Evolutionary conservation across 108 stramenopile species (phyloP).

Genomic region (Chaetoceros tenuissimus): DNA sequence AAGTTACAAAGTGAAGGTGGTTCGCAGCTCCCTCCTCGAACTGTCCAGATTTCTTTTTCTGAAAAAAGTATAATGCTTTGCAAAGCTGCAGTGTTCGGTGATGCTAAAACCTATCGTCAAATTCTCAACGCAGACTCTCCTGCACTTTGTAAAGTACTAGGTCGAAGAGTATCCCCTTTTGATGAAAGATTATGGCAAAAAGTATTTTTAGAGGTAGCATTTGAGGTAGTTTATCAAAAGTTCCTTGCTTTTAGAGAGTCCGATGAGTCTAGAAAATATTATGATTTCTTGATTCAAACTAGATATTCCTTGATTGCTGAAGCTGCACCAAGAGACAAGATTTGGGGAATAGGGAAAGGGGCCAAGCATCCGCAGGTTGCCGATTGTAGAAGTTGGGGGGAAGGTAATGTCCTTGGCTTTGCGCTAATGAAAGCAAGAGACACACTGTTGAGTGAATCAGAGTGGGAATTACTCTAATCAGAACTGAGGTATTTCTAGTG

Average conservation of each 20-base stretch:
- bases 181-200: constrained; percentile 2
- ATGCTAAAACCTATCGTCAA: background rate
- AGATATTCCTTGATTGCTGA: background rate
- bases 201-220: background rate
- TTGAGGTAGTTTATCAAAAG: constrained; percentile 1
- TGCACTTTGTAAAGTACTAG: background rate
- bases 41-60: too few species aligned
- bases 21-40: too few species aligned
- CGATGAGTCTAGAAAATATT: too few species aligned
- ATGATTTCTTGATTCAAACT: background rate
- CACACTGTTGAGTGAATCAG: too few species aligned
- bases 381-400: too few species aligned
- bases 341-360: constrained; percentile 9
- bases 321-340: constrained; percentile 2
- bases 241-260: background rate
- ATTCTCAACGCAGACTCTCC: background rate
- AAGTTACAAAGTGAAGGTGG: too few species aligned
- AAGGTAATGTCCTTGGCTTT: too few species aligned
- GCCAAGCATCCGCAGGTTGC: too few species aligned
- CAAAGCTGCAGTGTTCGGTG: background rate
- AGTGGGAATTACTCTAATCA: too few species aligned
- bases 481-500: too few species aligned
- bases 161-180: constrained; percentile 2
- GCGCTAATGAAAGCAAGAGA: too few species aligned
- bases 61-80: constrained; percentile 6